These are phyloP conservation scores for Scortechinia acanthostroma DNA, from an alignment of 2,329 filamentous ascomycete genomes.

Conservation along the genomic window DNA sequence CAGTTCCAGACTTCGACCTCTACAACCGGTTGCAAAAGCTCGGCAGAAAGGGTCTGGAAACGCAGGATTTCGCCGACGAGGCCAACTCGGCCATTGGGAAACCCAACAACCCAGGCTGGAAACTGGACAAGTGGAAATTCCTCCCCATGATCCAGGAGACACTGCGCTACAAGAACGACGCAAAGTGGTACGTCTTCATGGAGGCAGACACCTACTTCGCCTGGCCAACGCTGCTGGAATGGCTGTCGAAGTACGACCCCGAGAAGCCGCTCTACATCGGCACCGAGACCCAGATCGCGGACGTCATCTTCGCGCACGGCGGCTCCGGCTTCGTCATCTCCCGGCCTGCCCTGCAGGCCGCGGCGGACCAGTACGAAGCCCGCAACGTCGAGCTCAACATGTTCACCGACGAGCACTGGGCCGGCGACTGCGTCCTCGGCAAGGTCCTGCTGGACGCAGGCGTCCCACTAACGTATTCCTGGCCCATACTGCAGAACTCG, in stretches of 20 bases:
- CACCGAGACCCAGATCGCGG: conserved; percentile 18
- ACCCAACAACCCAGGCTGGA: conserved; percentile 18
- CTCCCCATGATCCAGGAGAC: conserved; percentile 26
- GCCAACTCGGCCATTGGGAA: conserved; percentile 21
- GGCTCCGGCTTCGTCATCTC: conserved; percentile 23
- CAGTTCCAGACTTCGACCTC: conserved; percentile 10
- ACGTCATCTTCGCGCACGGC: conserved; percentile 22
- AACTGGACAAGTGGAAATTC: conserved; percentile 30
- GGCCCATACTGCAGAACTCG: conserved; percentile 10
- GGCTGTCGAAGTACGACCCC: conserved; percentile 17
- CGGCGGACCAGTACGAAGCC: conserved; percentile 6
- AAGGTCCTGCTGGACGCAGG: conserved; percentile 8
- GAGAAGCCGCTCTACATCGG: conserved; percentile 20
- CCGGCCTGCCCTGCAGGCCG: conserved; percentile 20
- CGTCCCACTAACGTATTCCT: conserved; percentile 9
- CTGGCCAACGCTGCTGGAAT: conserved; percentile 21
- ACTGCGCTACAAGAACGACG: conserved; percentile 18
- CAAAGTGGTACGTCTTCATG: conserved; percentile 29
- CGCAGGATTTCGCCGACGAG: conserved; percentile 19
- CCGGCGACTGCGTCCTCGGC: conserved; percentile 11
- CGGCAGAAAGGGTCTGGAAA: conserved; percentile 12
- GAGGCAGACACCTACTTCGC: conserved; percentile 27
- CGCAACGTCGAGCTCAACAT: conserved; percentile 7
- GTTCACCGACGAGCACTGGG: conserved; percentile 8
- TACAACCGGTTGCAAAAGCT: conserved; percentile 10